Percentiles rank a stretch among this genome's conserved stretches.
These are phyloP conservation scores for Astrocystis sublimbata DNA, from an alignment of 495 filamentous ascomycete genomes.

Conservation along the genomic window DNA sequence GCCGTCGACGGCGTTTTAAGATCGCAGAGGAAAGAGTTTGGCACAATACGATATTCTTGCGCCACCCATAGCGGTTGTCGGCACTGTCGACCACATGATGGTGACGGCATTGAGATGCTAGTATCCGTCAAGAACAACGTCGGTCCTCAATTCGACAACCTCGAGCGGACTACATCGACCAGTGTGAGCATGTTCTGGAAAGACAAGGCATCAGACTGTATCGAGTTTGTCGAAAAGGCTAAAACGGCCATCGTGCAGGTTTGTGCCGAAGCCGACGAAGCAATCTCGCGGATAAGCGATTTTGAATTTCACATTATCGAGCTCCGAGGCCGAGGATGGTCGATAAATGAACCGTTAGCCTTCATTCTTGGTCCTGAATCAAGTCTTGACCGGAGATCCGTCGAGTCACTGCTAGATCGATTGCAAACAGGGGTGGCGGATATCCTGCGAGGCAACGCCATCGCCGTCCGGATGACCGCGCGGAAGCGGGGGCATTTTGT, in stretches of 20 bases:
- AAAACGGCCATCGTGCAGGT: constrained; percentile 29
- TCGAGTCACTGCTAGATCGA: constrained; percentile 46
- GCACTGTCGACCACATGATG: constrained; percentile 36
- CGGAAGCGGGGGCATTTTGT: constrained; percentile 50
- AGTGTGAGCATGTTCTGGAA: constrained; percentile 43
- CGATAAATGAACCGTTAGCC: constrained; percentile 37
- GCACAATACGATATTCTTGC: constrained; percentile 28
- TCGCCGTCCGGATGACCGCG: constrained; percentile 43
- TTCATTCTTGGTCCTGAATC: constrained; percentile 36
- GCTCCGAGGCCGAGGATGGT: constrained; percentile 43
- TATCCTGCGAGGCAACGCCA: constrained; percentile 45
- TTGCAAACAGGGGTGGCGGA: constrained; percentile 49
- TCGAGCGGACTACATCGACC: constrained; percentile 39
- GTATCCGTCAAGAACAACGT: constrained; percentile 45
- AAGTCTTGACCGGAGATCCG: constrained; percentile 38
- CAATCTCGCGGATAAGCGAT: constrained; percentile 39
- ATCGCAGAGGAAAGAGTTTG: constrained; percentile 36
- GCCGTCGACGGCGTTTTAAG: constrained; percentile 40
- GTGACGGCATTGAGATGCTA: constrained; percentile 39
- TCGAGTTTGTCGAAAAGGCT: constrained; percentile 36
- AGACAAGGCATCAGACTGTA: constrained; percentile 35
- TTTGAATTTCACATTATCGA: constrained; percentile 45
- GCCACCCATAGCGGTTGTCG: constrained; percentile 23
- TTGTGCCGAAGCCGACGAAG: constrained; percentile 36
- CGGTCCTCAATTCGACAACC: constrained; percentile 37